Conservation (phyloP, 169 alveolate genomes). For the Perkinsus chesapeaki region DNA sequence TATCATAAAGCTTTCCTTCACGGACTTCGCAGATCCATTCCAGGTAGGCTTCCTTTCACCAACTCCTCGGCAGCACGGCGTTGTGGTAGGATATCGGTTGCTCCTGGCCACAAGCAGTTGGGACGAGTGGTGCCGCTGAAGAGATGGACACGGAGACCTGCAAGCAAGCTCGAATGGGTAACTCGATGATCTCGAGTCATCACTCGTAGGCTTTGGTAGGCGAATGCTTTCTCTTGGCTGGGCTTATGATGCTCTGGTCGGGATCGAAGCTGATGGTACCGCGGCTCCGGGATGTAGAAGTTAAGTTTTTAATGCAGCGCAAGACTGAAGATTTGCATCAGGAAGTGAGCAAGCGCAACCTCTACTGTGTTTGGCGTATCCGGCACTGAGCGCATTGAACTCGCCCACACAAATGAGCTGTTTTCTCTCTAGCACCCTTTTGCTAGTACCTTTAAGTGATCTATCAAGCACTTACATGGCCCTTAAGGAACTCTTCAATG, state of each 20-base stretch:
- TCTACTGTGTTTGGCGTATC: too few species aligned
- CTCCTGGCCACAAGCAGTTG: background rate
- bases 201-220: background rate
- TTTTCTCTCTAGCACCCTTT: too few species aligned
- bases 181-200: background rate
- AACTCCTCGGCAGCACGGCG: background rate
- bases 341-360: background rate
- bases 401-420: too few species aligned
- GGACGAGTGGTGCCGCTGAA: background rate
- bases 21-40: background rate
- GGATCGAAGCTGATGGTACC: constrained; percentile 12
- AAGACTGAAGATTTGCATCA: background rate
- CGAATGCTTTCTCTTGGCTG: constrained; percentile 3
- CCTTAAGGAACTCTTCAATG: too few species aligned
- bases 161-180: background rate
- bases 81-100: background rate
- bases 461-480: too few species aligned
- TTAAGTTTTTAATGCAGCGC: background rate
- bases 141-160: background rate
- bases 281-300: constrained; percentile 2
- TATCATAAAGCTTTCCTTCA: background rate
- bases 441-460: too few species aligned
- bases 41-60: background rate
- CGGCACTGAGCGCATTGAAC: too few species aligned
- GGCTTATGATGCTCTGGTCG: constrained; percentile 10